Conservation (phyloP, 495 filamentous ascomycete genomes). For the Astrothelium macrocarpum region DNA sequence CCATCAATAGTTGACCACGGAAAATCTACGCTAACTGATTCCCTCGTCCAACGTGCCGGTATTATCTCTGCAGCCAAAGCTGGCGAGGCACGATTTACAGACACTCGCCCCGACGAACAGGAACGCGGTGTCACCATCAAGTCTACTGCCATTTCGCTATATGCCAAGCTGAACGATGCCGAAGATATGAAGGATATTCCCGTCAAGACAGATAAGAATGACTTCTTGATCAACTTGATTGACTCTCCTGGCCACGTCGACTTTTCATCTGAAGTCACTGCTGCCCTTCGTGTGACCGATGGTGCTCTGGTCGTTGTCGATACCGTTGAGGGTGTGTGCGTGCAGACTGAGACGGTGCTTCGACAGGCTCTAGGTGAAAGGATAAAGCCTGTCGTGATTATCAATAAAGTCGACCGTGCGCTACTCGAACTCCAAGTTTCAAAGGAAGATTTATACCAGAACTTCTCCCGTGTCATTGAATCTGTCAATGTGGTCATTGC, state of each 20-base stretch:
- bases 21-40: constrained; percentile 98
- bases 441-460: constrained; percentile 99
- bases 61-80: constrained; percentile 98
- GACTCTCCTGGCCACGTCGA: constrained; percentile 99
- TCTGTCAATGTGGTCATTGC: constrained; percentile 99
- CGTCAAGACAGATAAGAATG: constrained; percentile 74
- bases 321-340: constrained; percentile 98
- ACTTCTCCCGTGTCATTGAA: constrained; percentile 98
- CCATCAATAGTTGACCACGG: constrained; percentile 83
- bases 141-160: constrained; percentile 98
- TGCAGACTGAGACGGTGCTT: constrained; percentile 99
- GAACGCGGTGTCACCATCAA: constrained; percentile 99
- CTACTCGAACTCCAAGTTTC: constrained; percentile 94
- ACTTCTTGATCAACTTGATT: constrained; percentile 99
- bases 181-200: constrained; percentile 95
- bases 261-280: constrained; percentile 99
- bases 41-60: constrained; percentile 96
- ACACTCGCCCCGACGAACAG: constrained; percentile 95
- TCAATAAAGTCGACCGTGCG: constrained; percentile 99
- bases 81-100: constrained; percentile 89
- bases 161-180: constrained; percentile 67
- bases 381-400: constrained; percentile 98
- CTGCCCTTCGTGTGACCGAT: constrained; percentile 98
- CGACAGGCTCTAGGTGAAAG: constrained; percentile 99
- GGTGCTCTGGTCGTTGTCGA: constrained; percentile 99